Evolutionary conservation across 768 basidiomycete species (phyloP), one percentile per base, ranked within the genome.

Genomic region (Fibroporia radiculosa): DNA sequence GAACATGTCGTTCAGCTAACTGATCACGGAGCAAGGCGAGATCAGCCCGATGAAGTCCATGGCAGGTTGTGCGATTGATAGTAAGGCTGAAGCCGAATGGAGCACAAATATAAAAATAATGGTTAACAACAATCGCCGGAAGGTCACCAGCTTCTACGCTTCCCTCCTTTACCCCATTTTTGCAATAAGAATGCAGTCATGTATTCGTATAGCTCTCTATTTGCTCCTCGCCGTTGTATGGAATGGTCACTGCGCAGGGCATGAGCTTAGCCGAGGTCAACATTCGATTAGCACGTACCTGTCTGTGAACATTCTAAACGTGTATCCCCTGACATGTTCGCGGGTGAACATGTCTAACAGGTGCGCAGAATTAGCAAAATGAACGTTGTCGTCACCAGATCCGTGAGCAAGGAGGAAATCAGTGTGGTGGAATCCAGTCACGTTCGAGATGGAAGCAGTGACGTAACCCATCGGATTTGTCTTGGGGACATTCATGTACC

Each of bases 281-380:
- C n/a, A 37, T 42, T 23, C 32, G 45, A 38, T 53, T 33, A 49
- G 32, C 22, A 57, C 76, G 56, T 47, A 89, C 85, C 89, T 91
- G 65, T 99, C 96, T 19, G 92, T 92, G 66, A 97, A 99, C 88
- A 97, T 90, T 58, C 93, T 77, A 66, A 97, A 96, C 57, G 84
- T 74, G 57, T 83, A 87, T 48, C 74, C 73, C 55, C 83, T 71
- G 35, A 97, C 75, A 45, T 80, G 69, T 20, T 72, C 81, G 54
- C 70, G 67, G 0, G 93, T 97, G 54, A 99, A 76, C 82, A 96
- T 93, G 63, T 98, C 95, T 27, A 99, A 65, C 56, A 99, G 58
- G 53, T 87, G 87, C 11, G 92, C 92, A 43, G 86, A 81, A 66
- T 99, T 93, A 29, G 86, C 78, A 56, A 78, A 93, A 64, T 99